Percentiles rank a stretch among this genome's conserved stretches.
Conservation (phyloP, 2,329 filamentous ascomycete species). For the Claviceps sp. region DNA sequence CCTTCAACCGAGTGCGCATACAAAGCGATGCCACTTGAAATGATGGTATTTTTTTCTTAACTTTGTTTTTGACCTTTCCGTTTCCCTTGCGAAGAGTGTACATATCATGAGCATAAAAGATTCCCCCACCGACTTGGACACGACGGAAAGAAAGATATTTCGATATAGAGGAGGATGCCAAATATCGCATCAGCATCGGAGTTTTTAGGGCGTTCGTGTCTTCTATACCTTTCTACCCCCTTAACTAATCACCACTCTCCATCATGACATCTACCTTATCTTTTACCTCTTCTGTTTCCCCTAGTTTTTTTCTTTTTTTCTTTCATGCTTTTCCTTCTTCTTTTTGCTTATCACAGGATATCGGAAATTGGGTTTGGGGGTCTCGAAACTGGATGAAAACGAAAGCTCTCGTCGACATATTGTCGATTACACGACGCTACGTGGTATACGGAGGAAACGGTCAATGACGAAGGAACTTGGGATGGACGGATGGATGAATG, state of each 20-base stretch:
- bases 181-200: slow-evolving; percentile 21
- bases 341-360: neutral
- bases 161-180: slow-evolving; percentile 1
- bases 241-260: neutral
- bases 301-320: neutral
- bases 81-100: neutral
- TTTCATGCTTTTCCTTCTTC: neutral
- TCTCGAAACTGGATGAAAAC: neutral
- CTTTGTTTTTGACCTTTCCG: neutral
- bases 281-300: neutral
- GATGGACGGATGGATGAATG: too few relatives aligned
- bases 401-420: neutral
- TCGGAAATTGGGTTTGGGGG: neutral
- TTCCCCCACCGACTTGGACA: slow-evolving; percentile 10
- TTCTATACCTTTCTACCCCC: neutral
- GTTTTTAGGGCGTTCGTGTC: slow-evolving; percentile 15
- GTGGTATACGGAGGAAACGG: too few relatives aligned
- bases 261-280: neutral
- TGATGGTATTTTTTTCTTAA: neutral
- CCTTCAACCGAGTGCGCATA: neutral
- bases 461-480: too few relatives aligned
- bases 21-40: neutral
- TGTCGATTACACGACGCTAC: too few relatives aligned
- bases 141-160: slow-evolving; percentile 5
- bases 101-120: slow-evolving; percentile 9